These are phyloP conservation scores for Fragaria iinumae DNA, from an alignment of 306 rosid genomes.

Conservation along the genomic window DNA sequence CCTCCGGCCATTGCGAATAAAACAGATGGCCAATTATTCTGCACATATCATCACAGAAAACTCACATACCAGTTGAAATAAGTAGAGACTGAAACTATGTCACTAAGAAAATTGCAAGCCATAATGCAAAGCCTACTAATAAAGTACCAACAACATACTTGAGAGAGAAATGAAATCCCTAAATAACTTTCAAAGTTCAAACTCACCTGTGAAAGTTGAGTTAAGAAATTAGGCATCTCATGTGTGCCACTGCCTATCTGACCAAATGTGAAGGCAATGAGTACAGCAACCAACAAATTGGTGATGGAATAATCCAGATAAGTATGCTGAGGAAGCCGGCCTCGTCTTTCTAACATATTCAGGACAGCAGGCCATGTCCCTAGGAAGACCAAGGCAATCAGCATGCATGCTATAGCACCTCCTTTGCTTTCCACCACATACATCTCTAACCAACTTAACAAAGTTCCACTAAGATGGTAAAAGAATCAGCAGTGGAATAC, in stretches of 20 bases:
- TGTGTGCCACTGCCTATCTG: constrained; percentile 63
- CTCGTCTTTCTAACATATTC: constrained; percentile 75
- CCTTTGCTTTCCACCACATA: constrained; percentile 82
- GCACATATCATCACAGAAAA: constrained; percentile 24
- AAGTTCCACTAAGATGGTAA: constrained; percentile 29
- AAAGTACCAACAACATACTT: not conserved
- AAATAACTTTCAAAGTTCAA: not conserved
- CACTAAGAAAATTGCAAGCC: not conserved
- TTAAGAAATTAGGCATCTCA: constrained; percentile 50
- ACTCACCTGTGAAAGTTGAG: constrained; percentile 71
- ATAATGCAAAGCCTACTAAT: not conserved
- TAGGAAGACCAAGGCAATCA: constrained; percentile 59
- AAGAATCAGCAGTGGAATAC: constrained; percentile 23
- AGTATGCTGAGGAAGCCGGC: constrained; percentile 94
- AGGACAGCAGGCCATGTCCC: constrained; percentile 92
- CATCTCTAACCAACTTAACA: constrained; percentile 45
- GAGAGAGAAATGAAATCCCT: not conserved
- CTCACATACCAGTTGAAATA: constrained; percentile 2
- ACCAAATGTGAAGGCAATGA: constrained; percentile 86
- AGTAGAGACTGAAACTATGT: not conserved
- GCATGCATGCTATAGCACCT: constrained; percentile 88
- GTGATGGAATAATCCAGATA: constrained; percentile 87
- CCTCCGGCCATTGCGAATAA: constrained; percentile 90
- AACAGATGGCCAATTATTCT: constrained; percentile 83
- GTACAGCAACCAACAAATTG: constrained; percentile 72